phyloP scores from a whole-genome alignment of 352 stramenopile species.

The Salisapilia sapeloensis region DNA sequence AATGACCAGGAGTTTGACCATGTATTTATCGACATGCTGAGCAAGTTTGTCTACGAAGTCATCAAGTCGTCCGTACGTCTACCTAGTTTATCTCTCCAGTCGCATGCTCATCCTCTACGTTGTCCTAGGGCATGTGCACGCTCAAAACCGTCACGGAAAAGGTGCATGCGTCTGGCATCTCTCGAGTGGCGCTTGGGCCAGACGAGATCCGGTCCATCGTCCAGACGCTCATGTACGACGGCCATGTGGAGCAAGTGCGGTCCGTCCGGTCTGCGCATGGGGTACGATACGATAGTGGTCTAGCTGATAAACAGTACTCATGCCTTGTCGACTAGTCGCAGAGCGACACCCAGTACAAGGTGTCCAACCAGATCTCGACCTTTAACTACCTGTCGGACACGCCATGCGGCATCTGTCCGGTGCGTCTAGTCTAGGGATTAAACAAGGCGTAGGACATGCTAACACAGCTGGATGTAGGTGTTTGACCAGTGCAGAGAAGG shows the following conservation, averaged over 20 bases:
- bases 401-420: slow-evolving; percentile 78
- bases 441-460: neutral
- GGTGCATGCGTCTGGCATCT: slow-evolving; percentile 79
- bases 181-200: slow-evolving; percentile 78
- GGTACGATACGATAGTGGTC: slow-evolving; percentile 19
- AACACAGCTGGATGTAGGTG: slow-evolving; percentile 17
- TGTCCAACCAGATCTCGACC: slow-evolving; percentile 71
- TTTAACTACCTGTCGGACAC: slow-evolving; percentile 82
- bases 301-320: no score
- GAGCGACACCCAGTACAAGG: slow-evolving; percentile 78
- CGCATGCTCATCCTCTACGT: neutral
- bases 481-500: slow-evolving; percentile 84
- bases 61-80: slow-evolving; percentile 52
- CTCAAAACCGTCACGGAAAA: slow-evolving; percentile 81
- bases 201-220: slow-evolving; percentile 87
- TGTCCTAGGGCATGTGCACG: slow-evolving; percentile 75
- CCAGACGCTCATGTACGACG: slow-evolving; percentile 87
- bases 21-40: slow-evolving; percentile 96
- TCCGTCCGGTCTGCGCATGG: slow-evolving; percentile 55
- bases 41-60: slow-evolving; percentile 87
- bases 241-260: slow-evolving; percentile 79
- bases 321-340: no score
- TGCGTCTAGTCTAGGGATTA: slow-evolving; percentile 9
- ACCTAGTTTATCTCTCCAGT: neutral
- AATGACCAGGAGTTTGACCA: slow-evolving; percentile 98